A percentile compares a stretch with the other conserved stretches of the same genome.
phyloP scores from a whole-genome alignment of 768 basidiomycete genomes.

The Galerina sulciceps region DNA sequence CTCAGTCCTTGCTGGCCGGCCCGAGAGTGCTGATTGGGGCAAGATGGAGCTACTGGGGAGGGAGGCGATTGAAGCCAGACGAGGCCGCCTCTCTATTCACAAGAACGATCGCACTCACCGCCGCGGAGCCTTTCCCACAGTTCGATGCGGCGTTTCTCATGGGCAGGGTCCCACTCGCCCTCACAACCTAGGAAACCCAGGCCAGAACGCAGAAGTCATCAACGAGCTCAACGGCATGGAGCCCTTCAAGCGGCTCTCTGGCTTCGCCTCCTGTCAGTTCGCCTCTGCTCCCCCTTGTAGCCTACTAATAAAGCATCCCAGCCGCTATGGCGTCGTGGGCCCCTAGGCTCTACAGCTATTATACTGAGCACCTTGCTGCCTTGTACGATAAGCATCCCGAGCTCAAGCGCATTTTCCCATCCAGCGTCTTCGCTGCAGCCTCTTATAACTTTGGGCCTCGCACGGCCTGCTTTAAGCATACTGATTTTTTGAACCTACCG shows the following conservation, averaged over 20 bases:
- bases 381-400: background rate
- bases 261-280: conserved; percentile 5
- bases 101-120: background rate
- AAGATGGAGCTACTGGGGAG: background rate
- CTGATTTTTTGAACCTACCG: background rate
- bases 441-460: background rate
- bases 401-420: background rate
- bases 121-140: conserved; percentile 6
- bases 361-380: background rate
- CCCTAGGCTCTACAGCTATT: conserved; percentile 7
- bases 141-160: conserved; percentile 9
- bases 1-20: conserved; percentile 4
- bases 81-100: background rate
- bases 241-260: conserved; percentile 8
- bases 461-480: background rate
- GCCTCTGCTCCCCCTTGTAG: background rate
- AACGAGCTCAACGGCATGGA: conserved; percentile 1
- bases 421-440: background rate
- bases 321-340: conserved; percentile 7
- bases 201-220: background rate
- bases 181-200: conserved; percentile 5
- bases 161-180: conserved; percentile 10
- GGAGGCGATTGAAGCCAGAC: background rate
- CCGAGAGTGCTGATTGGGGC: conserved; percentile 1
- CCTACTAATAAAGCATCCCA: background rate